Base-by-base conservation (phyloP, 306 rosid genomes). In the Cyamopsis tetragonoloba region DNA sequence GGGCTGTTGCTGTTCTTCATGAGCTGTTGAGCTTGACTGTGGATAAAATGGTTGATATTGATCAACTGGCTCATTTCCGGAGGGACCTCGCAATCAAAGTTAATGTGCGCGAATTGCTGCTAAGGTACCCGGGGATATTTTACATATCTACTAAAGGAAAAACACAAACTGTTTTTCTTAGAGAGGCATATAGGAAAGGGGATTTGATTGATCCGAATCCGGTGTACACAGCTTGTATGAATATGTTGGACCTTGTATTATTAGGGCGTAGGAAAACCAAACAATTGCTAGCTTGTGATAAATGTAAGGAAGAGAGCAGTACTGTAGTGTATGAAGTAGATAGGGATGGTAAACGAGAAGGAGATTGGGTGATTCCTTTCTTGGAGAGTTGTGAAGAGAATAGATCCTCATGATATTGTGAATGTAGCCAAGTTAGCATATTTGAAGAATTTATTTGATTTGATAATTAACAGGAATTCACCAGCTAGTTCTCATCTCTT, bases 1-100 rank as follows among this genome's bases (percentile, higher is more conserved):
- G 91, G 62, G 85, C 83, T 4, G 89, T 88, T 54, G 88, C 87
- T 55, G 77, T 91, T 77, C 83, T 91, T 82, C 96, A 86, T 18
- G 96, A 91, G 80, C 72, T 91, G 27, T 55, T 91, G 81, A 88
- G 91, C 83, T 74, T 91, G 91, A 88, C 93, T 17, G 85, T 85
- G 55, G 96, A 86, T 75, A 91, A 88, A 58, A 83, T 86, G 97
- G 89, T 91, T 68, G 88, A 78, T 75, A 82, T 88, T 28, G 96
- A 91, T 62, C 87, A 82, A 9, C 69, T 91, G 70, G 86, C 70
- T 50, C 96, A 88, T 80, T 86, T 91, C 57, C 67, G 77, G 27
- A 82, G 74, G 72, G 93, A 91, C 68, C 76, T 91, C 0, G 84
- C 81, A 2, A 68, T 86, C 12, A 81, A 71, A 35, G 91, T 83